Percentiles rank a stretch among this genome's conserved stretches.
These are phyloP conservation scores for Trichoderma sp. DNA, from an alignment of 2,329 filamentous ascomycete genomes.

Conservation along the genomic window DNA sequence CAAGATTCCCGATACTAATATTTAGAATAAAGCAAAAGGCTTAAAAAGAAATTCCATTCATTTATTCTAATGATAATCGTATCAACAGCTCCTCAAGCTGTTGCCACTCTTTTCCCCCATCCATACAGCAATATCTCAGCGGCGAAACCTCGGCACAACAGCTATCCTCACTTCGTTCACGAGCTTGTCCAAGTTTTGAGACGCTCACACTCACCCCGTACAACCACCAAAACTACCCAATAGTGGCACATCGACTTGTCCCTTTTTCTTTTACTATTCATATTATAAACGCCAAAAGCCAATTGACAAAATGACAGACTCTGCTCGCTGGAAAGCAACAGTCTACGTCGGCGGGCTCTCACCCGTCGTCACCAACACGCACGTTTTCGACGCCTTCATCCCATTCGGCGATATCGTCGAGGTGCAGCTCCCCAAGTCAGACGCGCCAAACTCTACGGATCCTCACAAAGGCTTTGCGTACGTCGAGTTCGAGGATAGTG, in stretches of 20 bases:
- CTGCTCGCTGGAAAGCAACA: constrained; percentile 81
- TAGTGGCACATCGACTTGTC: not conserved
- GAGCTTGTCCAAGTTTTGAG: not conserved
- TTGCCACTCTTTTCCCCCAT: not conserved
- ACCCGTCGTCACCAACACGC: constrained; percentile 68
- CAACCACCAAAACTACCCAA: not conserved
- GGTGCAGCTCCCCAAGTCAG: constrained; percentile 84
- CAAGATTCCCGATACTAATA: not conserved
- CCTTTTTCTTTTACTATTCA: not conserved
- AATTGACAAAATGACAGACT: constrained; percentile 67
- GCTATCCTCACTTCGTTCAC: not conserved
- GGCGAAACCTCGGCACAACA: constrained; percentile 1
- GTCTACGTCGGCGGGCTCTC: constrained; percentile 90
- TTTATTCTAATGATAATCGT: not conserved
- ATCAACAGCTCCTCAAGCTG: not conserved
- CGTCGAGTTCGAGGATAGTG: constrained; percentile 83
- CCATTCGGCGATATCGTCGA: constrained; percentile 96
- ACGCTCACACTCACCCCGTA: not conserved
- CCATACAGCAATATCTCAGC: not conserved
- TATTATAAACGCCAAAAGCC: not conserved
- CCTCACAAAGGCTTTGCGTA: constrained; percentile 92
- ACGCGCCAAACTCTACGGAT: constrained; percentile 73
- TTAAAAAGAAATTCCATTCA: not conserved
- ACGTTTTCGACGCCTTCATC: constrained; percentile 86
- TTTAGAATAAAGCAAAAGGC: not conserved